A percentile compares a stretch with the other conserved stretches of the same genome.
Conservation (phyloP, 768 basidiomycete species). For the Tricholoma bakamatsutake region DNA sequence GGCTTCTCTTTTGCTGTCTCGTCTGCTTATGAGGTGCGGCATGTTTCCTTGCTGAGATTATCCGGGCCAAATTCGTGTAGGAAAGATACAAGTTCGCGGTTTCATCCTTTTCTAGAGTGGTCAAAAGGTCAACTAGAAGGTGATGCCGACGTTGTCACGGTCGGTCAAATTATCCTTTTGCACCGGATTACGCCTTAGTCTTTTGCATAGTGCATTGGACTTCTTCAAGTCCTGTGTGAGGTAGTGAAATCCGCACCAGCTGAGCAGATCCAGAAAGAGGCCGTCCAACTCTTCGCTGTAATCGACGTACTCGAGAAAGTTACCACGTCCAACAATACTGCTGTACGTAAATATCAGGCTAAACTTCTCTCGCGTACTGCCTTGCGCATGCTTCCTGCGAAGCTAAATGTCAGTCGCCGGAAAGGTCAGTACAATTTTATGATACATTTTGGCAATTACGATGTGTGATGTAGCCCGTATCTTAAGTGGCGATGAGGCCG, state of each 20-base stretch:
- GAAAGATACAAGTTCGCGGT: constrained; percentile 48
- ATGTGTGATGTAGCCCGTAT: constrained; percentile 22
- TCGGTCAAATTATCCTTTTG: constrained; percentile 22
- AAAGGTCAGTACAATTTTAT: constrained; percentile 32
- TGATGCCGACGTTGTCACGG: constrained; percentile 43
- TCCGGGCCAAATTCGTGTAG: constrained; percentile 26
- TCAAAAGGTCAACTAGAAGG: constrained; percentile 32
- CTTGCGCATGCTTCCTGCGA: constrained; percentile 54
- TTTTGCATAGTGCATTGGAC: constrained; percentile 52
- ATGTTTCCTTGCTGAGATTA: constrained; percentile 1
- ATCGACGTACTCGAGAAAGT: constrained; percentile 35
- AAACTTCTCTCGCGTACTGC: constrained; percentile 68
- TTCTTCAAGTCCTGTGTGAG: constrained; percentile 65
- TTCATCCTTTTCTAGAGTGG: constrained; percentile 50
- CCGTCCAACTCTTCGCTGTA: constrained; percentile 40
- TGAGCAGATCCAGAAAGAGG: constrained; percentile 42
- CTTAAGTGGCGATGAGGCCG: constrained; percentile 20
- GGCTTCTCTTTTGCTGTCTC: constrained; percentile 74
- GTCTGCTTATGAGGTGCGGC: constrained; percentile 74
- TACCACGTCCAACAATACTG: constrained; percentile 45
- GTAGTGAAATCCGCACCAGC: constrained; percentile 59
- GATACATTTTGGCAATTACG: neutral
- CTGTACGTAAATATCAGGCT: constrained; percentile 60
- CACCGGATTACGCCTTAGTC: neutral
- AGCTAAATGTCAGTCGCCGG: constrained; percentile 26